Conservation (phyloP, 2,329 filamentous ascomycete genomes). For the Sporothrix sp. region DNA sequence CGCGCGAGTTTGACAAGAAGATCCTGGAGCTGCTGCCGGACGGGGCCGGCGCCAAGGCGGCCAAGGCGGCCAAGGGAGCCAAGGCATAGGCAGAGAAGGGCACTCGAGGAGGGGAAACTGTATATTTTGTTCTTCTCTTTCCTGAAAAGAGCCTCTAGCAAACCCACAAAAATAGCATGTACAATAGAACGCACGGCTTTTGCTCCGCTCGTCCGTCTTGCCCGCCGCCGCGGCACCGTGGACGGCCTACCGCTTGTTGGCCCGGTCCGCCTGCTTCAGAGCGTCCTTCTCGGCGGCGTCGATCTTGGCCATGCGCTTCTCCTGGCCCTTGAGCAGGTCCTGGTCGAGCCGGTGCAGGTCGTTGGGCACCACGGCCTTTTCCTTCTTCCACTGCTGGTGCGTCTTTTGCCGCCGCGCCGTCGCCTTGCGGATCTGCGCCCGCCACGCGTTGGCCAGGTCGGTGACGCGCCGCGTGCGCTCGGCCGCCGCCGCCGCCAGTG, state of each 20-base stretch:
- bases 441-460: constrained; percentile 41
- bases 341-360: constrained; percentile 31
- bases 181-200: constrained; percentile 1
- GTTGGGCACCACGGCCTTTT: constrained; percentile 35
- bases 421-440: constrained; percentile 34
- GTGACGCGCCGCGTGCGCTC: constrained; percentile 35
- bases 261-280: constrained; percentile 30
- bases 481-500: constrained; percentile 3
- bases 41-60: neutral
- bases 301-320: constrained; percentile 43
- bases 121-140: neutral
- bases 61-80: neutral
- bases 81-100: neutral
- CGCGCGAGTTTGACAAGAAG: constrained; percentile 23
- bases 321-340: constrained; percentile 41
- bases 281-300: constrained; percentile 40
- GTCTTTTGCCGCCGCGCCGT: constrained; percentile 35
- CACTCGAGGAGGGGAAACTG: neutral
- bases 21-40: constrained; percentile 23
- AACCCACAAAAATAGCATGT: constrained; percentile 2
- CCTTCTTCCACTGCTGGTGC: constrained; percentile 41
- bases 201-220: neutral
- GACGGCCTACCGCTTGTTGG: neutral
- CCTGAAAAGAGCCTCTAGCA: neutral
- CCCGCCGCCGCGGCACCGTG: no score